phyloP scores from a whole-genome alignment of 2,329 filamentous ascomycete species.

The Basipetospora chlamydospora region DNA sequence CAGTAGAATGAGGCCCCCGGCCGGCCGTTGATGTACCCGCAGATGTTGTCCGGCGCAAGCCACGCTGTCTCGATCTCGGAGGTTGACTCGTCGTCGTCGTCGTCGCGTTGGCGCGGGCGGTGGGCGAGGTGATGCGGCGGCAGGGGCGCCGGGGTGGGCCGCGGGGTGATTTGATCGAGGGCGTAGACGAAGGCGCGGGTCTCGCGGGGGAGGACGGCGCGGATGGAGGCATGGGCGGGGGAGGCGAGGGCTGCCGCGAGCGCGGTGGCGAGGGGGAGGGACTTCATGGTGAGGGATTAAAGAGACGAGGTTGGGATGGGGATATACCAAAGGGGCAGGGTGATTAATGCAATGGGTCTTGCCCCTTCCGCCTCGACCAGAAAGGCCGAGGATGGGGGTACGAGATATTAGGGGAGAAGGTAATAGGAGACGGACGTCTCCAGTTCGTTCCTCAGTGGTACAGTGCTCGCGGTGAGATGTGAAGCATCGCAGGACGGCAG shows the following conservation, averaged over 20 bases:
- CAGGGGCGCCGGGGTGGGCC: constrained; percentile 10
- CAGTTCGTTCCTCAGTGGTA: no score
- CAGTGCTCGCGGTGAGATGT: no score
- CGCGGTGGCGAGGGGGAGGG: not conserved
- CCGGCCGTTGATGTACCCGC: constrained; percentile 30
- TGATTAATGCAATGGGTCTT: no score
- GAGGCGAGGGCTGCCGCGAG: not conserved
- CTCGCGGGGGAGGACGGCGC: not conserved
- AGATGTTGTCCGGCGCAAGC: constrained; percentile 34
- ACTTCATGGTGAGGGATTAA: not conserved
- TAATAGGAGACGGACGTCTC: no score
- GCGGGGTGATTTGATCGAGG: constrained; percentile 1
- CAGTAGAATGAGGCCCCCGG: constrained; percentile 26
- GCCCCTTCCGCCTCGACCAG: not conserved
- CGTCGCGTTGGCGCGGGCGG: constrained; percentile 5
- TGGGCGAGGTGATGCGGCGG: constrained; percentile 12
- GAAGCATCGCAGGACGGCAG: no score
- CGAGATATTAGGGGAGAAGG: no score
- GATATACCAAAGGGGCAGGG: no score
- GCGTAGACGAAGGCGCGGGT: constrained; percentile 1
- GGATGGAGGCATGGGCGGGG: not conserved
- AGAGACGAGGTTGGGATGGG: not conserved
- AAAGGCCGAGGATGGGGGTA: not conserved
- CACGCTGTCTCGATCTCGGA: constrained; percentile 18
- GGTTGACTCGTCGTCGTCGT: constrained; percentile 14